Conservation (phyloP, 2,329 filamentous ascomycete genomes). For the Amauroascus verrucosus region DNA sequence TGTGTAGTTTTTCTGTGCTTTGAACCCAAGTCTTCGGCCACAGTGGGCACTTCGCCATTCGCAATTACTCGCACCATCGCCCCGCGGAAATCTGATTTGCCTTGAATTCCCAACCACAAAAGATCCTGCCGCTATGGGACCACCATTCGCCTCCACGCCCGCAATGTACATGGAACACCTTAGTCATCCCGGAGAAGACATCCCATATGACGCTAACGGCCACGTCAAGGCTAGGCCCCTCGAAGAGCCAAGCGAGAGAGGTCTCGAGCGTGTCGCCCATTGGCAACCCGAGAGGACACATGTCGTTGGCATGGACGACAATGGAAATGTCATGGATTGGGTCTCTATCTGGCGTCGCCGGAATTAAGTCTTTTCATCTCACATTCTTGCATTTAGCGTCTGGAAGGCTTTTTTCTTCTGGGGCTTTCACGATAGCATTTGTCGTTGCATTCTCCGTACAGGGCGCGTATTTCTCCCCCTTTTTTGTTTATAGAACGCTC, state of each 20-base stretch:
- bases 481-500: background rate
- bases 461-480: background rate
- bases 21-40: conserved; percentile 46
- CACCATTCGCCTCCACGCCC: conserved; percentile 61
- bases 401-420: background rate
- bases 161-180: conserved; percentile 64
- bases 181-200: conserved; percentile 55
- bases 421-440: no score
- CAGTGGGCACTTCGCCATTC: conserved; percentile 48
- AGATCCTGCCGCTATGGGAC: conserved; percentile 53
- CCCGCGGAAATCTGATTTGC: conserved; percentile 46
- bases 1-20: conserved; percentile 50
- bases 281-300: conserved; percentile 50
- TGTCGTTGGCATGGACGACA: conserved; percentile 40
- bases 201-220: conserved; percentile 51
- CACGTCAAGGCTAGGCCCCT: conserved; percentile 41
- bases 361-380: conserved; percentile 15
- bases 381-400: background rate
- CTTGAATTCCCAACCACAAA: conserved; percentile 73
- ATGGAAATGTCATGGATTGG: conserved; percentile 34
- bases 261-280: conserved; percentile 41
- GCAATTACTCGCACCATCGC: conserved; percentile 42
- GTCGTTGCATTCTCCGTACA: background rate
- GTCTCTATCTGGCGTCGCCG: conserved; percentile 37
- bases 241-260: conserved; percentile 32